Conservation (phyloP, 2,329 filamentous ascomycete genomes). For the Ophiosphaerella herpotricha region DNA sequence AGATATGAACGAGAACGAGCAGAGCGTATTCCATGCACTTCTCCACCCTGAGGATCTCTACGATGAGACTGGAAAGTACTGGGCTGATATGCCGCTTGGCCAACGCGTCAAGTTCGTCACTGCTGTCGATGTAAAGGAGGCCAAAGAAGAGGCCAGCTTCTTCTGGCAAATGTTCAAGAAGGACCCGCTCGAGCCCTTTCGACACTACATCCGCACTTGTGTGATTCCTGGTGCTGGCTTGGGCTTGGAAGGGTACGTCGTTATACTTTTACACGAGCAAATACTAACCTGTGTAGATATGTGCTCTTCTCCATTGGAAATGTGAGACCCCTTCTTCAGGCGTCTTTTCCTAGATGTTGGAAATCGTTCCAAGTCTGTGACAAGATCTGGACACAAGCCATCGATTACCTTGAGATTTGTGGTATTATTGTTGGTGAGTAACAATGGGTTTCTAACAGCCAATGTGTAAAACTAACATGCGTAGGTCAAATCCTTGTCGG, state of each 20-base stretch:
- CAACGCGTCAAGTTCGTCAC: constrained; percentile 77
- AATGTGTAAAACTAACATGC: neutral
- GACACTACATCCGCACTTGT: constrained; percentile 87
- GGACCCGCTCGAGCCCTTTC: constrained; percentile 81
- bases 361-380: constrained; percentile 66
- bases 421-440: constrained; percentile 83
- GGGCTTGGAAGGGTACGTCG: constrained; percentile 71
- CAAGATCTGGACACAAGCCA: constrained; percentile 77
- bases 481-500: constrained; percentile 77
- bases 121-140: constrained; percentile 72
- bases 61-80: constrained; percentile 81
- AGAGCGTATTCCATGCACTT: constrained; percentile 73
- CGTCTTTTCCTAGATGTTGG: constrained; percentile 82
- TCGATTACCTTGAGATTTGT: constrained; percentile 89
- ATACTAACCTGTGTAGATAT: constrained; percentile 61
- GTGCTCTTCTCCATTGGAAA: constrained; percentile 98
- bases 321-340: constrained; percentile 77
- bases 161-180: constrained; percentile 83
- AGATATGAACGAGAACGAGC: constrained; percentile 63
- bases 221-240: constrained; percentile 91
- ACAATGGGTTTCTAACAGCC: neutral
- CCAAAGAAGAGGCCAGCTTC: constrained; percentile 65
- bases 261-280: neutral
- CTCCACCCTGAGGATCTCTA: constrained; percentile 90
- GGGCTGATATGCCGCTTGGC: constrained; percentile 79